Conservation (phyloP, 2,329 filamentous ascomycete genomes). For the Botryosphaeria agaves region DNA sequence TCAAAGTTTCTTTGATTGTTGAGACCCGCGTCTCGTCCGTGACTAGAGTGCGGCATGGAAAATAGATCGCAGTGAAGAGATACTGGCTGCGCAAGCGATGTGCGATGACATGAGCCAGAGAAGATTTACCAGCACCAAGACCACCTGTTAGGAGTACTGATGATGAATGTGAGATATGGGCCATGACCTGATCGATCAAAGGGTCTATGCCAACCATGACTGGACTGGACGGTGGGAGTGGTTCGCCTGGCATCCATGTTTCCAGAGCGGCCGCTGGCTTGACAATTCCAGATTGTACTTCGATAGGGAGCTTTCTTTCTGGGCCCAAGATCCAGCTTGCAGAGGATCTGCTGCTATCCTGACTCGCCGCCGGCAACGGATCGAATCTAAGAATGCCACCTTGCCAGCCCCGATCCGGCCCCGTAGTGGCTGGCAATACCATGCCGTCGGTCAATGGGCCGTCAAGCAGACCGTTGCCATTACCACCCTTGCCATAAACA, state of each 20-base stretch:
- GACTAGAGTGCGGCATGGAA: conserved; percentile 70
- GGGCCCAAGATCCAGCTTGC: conserved; percentile 60
- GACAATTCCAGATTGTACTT: conserved; percentile 59
- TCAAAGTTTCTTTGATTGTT: conserved; percentile 77
- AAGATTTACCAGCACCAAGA: conserved; percentile 79
- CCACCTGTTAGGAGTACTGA: conserved; percentile 82
- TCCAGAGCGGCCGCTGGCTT: conserved; percentile 37
- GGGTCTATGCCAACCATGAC: conserved; percentile 71
- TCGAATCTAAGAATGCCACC: conserved; percentile 75
- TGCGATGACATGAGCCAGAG: conserved; percentile 58
- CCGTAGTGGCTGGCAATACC: conserved; percentile 46
- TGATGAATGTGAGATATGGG: conserved; percentile 66
- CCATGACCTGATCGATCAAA: conserved; percentile 53
- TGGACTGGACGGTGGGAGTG: conserved; percentile 35
- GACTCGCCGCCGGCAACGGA: conserved; percentile 25
- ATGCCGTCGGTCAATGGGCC: conserved; percentile 85
- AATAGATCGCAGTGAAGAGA: conserved; percentile 71
- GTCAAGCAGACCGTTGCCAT: conserved; percentile 47
- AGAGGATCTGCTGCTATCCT: conserved; percentile 29
- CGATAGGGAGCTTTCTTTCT: conserved; percentile 54
- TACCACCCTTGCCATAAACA: conserved; percentile 44
- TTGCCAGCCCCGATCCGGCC: conserved; percentile 48
- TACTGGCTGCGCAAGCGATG: conserved; percentile 53
- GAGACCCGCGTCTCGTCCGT: conserved; percentile 83
- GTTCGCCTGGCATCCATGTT: conserved; percentile 35